A percentile compares a stretch with the other conserved stretches of the same genome.
Evolutionary conservation across 345 rosid genomes (phyloP).

Genomic region (Erysimum cheiranthoides): DNA sequence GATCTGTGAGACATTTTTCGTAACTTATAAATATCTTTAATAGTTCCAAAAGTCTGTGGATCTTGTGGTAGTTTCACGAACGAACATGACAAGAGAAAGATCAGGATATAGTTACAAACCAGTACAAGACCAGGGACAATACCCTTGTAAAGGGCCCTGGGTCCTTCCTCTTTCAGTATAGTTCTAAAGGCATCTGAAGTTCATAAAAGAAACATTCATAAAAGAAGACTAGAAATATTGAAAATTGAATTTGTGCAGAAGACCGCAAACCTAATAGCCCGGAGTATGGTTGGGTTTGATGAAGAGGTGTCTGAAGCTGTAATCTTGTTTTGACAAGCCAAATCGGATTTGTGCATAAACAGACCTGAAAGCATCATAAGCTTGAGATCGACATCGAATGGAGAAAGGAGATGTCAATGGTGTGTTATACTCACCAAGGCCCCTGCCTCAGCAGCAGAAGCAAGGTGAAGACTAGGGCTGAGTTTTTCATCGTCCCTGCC

Average conservation of each 20-base stretch:
- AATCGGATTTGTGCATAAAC: slow-evolving; percentile 86
- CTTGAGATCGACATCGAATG: neutral
- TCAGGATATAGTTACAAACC: slow-evolving; percentile 51
- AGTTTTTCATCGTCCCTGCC: slow-evolving; percentile 60
- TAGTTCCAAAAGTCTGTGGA: neutral
- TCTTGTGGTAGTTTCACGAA: slow-evolving; percentile 5
- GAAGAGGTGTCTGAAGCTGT: slow-evolving; percentile 94
- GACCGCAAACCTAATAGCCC: slow-evolving; percentile 77
- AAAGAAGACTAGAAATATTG: neutral
- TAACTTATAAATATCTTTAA: neutral
- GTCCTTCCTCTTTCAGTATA: slow-evolving; percentile 91
- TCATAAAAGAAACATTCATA: slow-evolving; percentile 21
- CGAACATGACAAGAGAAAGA: neutral
- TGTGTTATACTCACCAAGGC: slow-evolving; percentile 65
- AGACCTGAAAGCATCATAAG: slow-evolving; percentile 61
- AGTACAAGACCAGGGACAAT: slow-evolving; percentile 78
- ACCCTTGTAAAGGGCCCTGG: slow-evolving; percentile 85
- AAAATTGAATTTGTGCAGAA: neutral
- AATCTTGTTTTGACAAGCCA: slow-evolving; percentile 97
- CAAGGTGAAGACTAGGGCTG: slow-evolving; percentile 80
- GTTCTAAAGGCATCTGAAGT: slow-evolving; percentile 83
- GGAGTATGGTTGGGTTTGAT: slow-evolving; percentile 71
- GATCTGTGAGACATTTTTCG: neutral
- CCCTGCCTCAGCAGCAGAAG: slow-evolving; percentile 98
- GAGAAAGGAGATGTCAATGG: neutral